Conservation (phyloP, 306 rosid genomes). For the Leucaena leucocephala region DNA sequence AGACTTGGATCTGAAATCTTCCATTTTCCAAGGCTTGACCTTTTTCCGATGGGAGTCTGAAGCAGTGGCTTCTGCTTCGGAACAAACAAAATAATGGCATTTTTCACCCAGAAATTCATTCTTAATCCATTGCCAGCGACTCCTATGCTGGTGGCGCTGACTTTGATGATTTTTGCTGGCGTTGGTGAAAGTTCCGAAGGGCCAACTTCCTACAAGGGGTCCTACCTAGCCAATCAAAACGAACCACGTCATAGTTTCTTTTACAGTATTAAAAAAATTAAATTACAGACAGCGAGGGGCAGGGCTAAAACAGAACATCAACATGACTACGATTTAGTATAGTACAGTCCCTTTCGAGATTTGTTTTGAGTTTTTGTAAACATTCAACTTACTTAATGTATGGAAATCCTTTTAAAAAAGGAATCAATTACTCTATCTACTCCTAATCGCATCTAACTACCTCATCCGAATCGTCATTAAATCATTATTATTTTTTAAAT, state of each 20-base stretch:
- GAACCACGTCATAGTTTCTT: background rate
- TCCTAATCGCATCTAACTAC: no score
- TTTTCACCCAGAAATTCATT: conserved; percentile 7
- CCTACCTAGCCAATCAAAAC: background rate
- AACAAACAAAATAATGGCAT: background rate
- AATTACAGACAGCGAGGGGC: no score
- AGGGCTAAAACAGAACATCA: no score
- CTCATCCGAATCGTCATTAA: no score
- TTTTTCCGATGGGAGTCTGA: conserved; percentile 20
- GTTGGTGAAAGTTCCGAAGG: conserved; percentile 37
- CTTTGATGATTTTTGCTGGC: conserved; percentile 29
- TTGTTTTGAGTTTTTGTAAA: no score
- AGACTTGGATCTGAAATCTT: conserved; percentile 79
- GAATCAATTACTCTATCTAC: no score
- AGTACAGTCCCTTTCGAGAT: no score
- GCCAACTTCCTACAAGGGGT: background rate
- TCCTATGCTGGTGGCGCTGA: conserved; percentile 39
- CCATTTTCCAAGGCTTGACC: conserved; percentile 37
- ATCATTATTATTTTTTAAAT: no score
- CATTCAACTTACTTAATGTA: no score
- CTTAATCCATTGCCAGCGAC: conserved; percentile 26
- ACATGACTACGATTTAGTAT: no score
- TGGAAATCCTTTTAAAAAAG: no score
- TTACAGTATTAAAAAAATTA: no score
- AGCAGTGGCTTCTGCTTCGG: conserved; percentile 4